These are phyloP conservation scores for Chrysoporthe puriensis DNA, from an alignment of 2,329 filamentous ascomycete species.

Conservation along the genomic window DNA sequence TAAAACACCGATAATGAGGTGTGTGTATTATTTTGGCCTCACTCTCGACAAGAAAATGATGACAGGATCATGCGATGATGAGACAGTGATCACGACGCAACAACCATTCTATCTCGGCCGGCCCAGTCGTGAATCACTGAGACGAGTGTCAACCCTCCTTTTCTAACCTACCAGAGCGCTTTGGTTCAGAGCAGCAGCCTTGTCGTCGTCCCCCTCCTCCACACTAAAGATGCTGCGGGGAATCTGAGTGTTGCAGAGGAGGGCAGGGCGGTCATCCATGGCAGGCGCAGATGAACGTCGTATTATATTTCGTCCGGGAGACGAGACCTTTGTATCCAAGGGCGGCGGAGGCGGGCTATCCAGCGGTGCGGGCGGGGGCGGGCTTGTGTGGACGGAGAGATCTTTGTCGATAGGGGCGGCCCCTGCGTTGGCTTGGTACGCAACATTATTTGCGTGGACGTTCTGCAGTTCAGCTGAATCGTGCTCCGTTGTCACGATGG, in stretches of 20 bases:
- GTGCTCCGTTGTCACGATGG: neutral
- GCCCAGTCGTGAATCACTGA: neutral
- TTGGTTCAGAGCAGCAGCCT: neutral
- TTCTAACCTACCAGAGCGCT: neutral
- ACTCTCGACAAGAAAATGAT: neutral
- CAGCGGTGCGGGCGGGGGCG: neutral
- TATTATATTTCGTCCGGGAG: neutral
- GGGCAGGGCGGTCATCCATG: neutral
- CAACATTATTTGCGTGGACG: neutral
- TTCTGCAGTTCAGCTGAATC: neutral
- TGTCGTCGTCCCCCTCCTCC: neutral
- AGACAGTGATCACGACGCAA: neutral
- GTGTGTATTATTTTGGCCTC: neutral
- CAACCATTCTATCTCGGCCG: neutral
- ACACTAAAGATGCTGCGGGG: neutral
- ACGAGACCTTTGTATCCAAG: neutral
- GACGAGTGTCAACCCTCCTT: neutral
- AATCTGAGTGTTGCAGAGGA: neutral
- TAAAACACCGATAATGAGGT: neutral
- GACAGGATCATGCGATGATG: neutral
- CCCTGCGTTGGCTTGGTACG: neutral
- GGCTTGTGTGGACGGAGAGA: neutral
- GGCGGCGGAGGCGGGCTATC: neutral
- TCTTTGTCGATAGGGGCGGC: neutral
- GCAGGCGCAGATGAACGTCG: neutral